Conservation (phyloP, 441 rosid species). For the Euphorbia celastroides region DNA sequence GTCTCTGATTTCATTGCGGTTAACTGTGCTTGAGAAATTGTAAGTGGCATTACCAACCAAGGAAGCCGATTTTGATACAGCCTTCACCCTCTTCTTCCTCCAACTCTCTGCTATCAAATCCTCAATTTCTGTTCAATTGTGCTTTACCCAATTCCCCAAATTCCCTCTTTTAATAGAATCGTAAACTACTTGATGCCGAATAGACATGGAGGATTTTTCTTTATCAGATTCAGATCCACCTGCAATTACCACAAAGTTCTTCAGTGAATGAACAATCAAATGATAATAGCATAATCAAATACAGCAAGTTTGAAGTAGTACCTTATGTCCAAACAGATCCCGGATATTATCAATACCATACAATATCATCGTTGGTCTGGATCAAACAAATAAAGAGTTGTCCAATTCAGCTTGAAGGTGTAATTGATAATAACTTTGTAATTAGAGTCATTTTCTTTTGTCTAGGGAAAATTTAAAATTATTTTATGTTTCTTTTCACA, state of each 20-base stretch:
- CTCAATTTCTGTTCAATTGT: too few species aligned
- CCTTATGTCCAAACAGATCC: conserved; percentile 96
- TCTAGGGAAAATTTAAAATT: neutral
- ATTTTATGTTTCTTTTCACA: neutral
- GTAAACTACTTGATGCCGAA: conserved; percentile 56
- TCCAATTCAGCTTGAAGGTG: neutral
- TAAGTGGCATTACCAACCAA: too few species aligned
- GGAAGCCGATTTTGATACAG: too few species aligned
- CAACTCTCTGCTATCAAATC: too few species aligned
- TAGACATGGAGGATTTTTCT: conserved; percentile 64
- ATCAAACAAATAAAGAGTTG: conserved; percentile 16
- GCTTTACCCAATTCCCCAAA: too few species aligned
- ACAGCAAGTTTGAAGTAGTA: conserved; percentile 18
- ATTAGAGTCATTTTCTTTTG: neutral
- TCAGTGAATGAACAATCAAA: neutral
- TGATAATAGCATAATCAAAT: neutral
- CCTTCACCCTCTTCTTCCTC: too few species aligned
- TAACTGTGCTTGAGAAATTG: too few species aligned
- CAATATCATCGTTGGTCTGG: conserved; percentile 92
- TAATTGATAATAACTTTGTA: neutral
- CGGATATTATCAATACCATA: conserved; percentile 72
- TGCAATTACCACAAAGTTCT: conserved; percentile 23
- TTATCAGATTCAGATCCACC: conserved; percentile 84
- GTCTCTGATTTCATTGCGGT: too few species aligned
- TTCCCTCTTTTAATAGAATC: too few species aligned